These are phyloP conservation scores for Effrenium voratum DNA, from an alignment of 73 alveolate genomes.

Conservation along the genomic window DNA sequence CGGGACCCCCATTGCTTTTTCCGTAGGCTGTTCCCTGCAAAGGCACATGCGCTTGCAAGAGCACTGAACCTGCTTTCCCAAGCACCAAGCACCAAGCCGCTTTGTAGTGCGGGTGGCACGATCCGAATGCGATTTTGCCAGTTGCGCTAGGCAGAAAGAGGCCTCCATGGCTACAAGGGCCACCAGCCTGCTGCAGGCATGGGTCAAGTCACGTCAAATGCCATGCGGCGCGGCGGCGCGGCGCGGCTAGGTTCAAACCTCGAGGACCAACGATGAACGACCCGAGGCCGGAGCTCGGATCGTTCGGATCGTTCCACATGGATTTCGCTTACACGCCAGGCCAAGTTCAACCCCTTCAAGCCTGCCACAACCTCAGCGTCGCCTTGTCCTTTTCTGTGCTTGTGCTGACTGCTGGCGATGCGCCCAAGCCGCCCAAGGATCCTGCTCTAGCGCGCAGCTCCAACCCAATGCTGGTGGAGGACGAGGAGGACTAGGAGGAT, in stretches of 20 bases:
- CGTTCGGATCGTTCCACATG: too few species aligned
- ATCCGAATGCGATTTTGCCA: too few species aligned
- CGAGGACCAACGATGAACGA: too few species aligned
- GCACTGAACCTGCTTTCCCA: neutral
- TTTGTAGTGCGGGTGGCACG: too few species aligned
- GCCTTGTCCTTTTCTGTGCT: too few species aligned
- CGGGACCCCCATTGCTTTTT: neutral
- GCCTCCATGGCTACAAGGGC: constrained; percentile 83
- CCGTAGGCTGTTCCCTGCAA: neutral
- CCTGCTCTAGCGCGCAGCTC: neutral
- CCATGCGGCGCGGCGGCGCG: too few species aligned
- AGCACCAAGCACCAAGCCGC: too few species aligned
- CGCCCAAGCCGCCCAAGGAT: neutral
- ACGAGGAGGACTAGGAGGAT: constrained; percentile 12
- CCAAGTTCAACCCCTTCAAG: constrained; percentile 38
- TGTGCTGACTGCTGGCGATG: too few species aligned
- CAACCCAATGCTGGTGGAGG: neutral
- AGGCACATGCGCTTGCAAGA: neutral
- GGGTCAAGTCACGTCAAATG: too few species aligned
- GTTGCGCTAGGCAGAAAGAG: constrained; percentile 88
- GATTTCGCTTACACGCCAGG: neutral
- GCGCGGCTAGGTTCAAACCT: too few species aligned
- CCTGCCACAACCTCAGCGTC: too few species aligned
- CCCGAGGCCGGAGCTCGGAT: too few species aligned
- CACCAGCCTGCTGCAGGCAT: constrained; percentile 73